A percentile compares a stretch with the other conserved stretches of the same genome.
Evolutionary conservation across 805 yeast genomes (phyloP).

Genomic region (Lachancea quebecensis): DNA sequence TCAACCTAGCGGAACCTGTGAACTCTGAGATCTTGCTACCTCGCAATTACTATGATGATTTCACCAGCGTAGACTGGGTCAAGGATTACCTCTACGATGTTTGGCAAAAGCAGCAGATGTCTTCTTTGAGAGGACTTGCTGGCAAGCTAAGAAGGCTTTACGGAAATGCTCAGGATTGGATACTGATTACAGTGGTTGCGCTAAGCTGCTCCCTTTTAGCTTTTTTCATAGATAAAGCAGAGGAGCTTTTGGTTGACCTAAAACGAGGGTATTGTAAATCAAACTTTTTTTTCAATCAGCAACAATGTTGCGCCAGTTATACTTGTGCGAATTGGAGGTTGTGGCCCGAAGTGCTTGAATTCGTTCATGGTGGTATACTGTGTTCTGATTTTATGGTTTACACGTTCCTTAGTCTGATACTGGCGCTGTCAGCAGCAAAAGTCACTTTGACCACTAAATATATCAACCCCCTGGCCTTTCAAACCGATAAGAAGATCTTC

Average conservation of each 20-base stretch:
- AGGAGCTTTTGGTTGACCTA: slow-evolving; percentile 42
- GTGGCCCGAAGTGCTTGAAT: slow-evolving; percentile 34
- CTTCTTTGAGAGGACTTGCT: slow-evolving; percentile 32
- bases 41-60: slow-evolving; percentile 47
- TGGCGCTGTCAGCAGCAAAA: slow-evolving; percentile 40
- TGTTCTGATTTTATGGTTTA: slow-evolving; percentile 34
- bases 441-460: slow-evolving; percentile 43
- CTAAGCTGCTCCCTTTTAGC: slow-evolving; percentile 44
- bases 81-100: slow-evolving; percentile 39
- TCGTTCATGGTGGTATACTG: neutral
- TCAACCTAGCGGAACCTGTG: no score
- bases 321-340: slow-evolving; percentile 33
- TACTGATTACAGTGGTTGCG: slow-evolving; percentile 41
- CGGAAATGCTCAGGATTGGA: slow-evolving; percentile 39
- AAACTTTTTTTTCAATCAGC: slow-evolving; percentile 39
- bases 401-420: slow-evolving; percentile 31
- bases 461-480: slow-evolving; percentile 23
- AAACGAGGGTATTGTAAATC: slow-evolving; percentile 45
- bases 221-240: slow-evolving; percentile 41
- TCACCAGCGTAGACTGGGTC: slow-evolving; percentile 57
- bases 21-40: neutral
- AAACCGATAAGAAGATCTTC: slow-evolving; percentile 4
- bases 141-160: slow-evolving; percentile 29
- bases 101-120: slow-evolving; percentile 22
- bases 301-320: slow-evolving; percentile 34